These are phyloP conservation scores for Trichopus zeylanicus DNA, from an alignment of 116 monocot species.

Conservation along the genomic window DNA sequence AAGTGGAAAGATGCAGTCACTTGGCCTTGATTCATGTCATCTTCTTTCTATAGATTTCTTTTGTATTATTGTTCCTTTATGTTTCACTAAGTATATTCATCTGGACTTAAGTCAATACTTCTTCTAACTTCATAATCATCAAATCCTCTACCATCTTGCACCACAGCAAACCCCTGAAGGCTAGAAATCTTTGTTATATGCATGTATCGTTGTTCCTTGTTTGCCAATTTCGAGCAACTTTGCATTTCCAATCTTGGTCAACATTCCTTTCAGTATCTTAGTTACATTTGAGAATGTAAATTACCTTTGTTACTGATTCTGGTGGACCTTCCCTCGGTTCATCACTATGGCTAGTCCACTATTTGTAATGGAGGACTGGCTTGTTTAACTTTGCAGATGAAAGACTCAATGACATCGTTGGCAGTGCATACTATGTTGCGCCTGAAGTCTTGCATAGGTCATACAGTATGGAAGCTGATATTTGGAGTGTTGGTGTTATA, in stretches of 20 bases:
- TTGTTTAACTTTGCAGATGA: slow-evolving; percentile 53
- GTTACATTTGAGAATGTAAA: not conserved
- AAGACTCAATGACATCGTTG: slow-evolving; percentile 96
- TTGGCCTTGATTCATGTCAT: too few relatives aligned
- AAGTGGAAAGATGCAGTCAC: too few relatives aligned
- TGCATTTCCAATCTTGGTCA: too few relatives aligned
- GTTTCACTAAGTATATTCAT: not conserved
- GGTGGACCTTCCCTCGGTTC: not conserved
- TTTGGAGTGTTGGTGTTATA: slow-evolving; percentile 99
- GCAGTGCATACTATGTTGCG: slow-evolving; percentile 98
- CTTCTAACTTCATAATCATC: too few relatives aligned
- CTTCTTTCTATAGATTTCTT: too few relatives aligned
- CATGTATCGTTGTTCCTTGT: too few relatives aligned
- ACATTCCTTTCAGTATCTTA: too few relatives aligned
- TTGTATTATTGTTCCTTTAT: not conserved
- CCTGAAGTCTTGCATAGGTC: slow-evolving; percentile 97
- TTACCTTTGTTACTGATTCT: not conserved
- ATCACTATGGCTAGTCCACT: not conserved
- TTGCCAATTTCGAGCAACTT: too few relatives aligned
- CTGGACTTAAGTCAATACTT: not conserved
- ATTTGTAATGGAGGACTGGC: not conserved
- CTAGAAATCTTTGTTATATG: too few relatives aligned
- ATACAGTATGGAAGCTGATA: slow-evolving; percentile 87
- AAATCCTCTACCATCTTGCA: too few relatives aligned
- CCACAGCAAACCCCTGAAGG: too few relatives aligned